Evolutionary conservation across 805 yeast species (phyloP), one percentile per base, ranked within the genome.

Genomic region (Pichia californica): DNA sequence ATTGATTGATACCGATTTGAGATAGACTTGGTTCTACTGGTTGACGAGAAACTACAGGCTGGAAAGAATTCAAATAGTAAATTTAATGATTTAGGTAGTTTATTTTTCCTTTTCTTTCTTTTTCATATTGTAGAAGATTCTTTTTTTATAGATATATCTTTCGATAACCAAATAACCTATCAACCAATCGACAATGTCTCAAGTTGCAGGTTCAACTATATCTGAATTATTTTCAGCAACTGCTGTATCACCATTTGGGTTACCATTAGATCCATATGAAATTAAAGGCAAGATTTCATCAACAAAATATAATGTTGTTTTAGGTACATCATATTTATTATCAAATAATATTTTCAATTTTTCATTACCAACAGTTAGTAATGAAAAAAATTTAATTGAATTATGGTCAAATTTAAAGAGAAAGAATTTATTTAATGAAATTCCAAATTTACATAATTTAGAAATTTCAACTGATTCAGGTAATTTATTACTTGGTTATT

Each of bases 391-490:
- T 52, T 68, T 76, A 37, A 66, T 86, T 40, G 87, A 83, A 59
- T 61, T 72, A 40, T 88, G 95, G 95, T 58, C 71, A 35, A 61
- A 67, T 36, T 62, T 69, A 38, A 69, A 68, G 56, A 72, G 76
- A 55, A 56, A 59, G 31, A 82, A 83, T 57, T 67, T 76, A 13
- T 57, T 62, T 36, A 80, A 79, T 20, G 63, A 61, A n/a, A 76
- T 80, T 43, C 93, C 94, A 23, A 69, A 69, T 42, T 63, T 82
- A 52, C 69, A 77, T 57, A 67, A 74, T 50, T 62, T 82, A 45
- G 88, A 88, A 57, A 76, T 86, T 44, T 79, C 95, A 60, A 69
- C 83, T 2, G 97, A 96, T 54, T 93, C 96, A 27, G 86, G 91
- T 36, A 73, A 79, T 49, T 76, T 85, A 23, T 73, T 91, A 36